Evolutionary conservation across 2,329 filamentous ascomycete genomes (phyloP).

Genomic region (Arthrobotrys iridis): DNA sequence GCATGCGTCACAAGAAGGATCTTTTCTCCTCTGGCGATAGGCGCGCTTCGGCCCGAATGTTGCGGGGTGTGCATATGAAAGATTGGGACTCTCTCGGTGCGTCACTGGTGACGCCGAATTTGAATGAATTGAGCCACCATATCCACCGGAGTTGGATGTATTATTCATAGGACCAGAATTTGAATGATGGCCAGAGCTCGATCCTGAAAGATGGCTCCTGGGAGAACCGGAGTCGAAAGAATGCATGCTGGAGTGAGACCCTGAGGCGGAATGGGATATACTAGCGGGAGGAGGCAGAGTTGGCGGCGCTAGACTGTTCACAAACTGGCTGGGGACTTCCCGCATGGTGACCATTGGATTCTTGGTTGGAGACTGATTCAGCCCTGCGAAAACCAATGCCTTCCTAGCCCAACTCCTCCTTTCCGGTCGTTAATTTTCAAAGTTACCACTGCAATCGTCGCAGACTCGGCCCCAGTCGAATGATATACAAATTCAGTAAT

Average conservation of each 20-base stretch:
- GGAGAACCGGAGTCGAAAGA: conserved; percentile 52
- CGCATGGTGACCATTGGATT: conserved; percentile 53
- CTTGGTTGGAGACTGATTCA: conserved; percentile 17
- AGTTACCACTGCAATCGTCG: background rate
- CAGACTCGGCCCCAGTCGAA: background rate
- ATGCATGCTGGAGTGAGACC: conserved; percentile 53
- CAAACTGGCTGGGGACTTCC: conserved; percentile 53
- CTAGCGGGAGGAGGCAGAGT: conserved; percentile 49
- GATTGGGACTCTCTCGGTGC: conserved; percentile 52
- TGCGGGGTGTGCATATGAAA: conserved; percentile 50
- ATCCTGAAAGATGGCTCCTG: conserved; percentile 50
- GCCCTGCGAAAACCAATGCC: conserved; percentile 15
- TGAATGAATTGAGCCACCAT: conserved; percentile 41
- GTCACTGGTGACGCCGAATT: conserved; percentile 53
- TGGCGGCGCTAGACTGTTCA: conserved; percentile 53
- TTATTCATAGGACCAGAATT: conserved; percentile 27
- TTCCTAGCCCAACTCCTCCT: background rate
- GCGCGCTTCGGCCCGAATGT: conserved; percentile 73
- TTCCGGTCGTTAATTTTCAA: background rate
- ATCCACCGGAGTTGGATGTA: conserved; percentile 27
- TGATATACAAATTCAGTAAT: conserved; percentile 16
- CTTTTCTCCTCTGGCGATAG: conserved; percentile 92
- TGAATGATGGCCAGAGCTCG: conserved; percentile 49
- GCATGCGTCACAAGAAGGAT: conserved; percentile 97
- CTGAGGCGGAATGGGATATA: conserved; percentile 48